phyloP scores from a whole-genome alignment of 2,329 filamentous ascomycete species.

The Cordyceps cateniannulata region DNA sequence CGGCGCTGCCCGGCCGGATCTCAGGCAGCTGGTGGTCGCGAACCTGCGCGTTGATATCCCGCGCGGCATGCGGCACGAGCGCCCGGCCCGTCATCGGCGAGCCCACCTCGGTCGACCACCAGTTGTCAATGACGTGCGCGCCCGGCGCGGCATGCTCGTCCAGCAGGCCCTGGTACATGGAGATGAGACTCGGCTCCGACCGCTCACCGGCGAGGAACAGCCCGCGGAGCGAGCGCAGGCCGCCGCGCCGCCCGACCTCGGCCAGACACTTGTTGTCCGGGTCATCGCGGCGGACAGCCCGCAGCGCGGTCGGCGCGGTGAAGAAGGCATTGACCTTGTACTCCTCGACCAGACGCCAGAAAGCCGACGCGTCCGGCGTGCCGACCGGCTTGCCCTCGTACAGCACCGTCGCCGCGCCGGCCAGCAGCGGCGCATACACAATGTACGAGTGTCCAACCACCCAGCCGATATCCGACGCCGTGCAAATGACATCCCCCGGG shows the following conservation, averaged over 20 bases:
- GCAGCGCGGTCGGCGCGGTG: conserved; percentile 80
- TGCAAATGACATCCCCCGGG: conserved; percentile 69
- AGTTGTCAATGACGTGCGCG: conserved; percentile 50
- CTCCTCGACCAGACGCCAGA: conserved; percentile 82
- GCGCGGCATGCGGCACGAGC: conserved; percentile 51
- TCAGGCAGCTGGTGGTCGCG: conserved; percentile 37
- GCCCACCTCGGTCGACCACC: conserved; percentile 55
- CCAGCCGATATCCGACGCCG: conserved; percentile 86
- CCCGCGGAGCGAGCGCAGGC: conserved; percentile 63
- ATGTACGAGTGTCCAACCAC: conserved; percentile 67
- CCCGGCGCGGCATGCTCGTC: conserved; percentile 54
- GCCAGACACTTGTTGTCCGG: conserved; percentile 63
- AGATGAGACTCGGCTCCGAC: conserved; percentile 79
- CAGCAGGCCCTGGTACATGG: conserved; percentile 72
- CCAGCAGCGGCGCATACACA: conserved; percentile 78
- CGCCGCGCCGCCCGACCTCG: conserved; percentile 57
- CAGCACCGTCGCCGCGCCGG: conserved; percentile 77
- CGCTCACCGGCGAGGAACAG: conserved; percentile 86
- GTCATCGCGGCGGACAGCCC: conserved; percentile 83
- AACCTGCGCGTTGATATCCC: conserved; percentile 39
- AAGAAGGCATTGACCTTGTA: conserved; percentile 80
- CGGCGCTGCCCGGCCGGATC: conserved; percentile 79
- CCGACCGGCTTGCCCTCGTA: conserved; percentile 94
- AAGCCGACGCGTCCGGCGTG: conserved; percentile 78
- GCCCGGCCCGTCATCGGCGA: conserved; percentile 53